Base-by-base conservation (phyloP, 2,329 filamentous ascomycete species). In the Aspergillus fumigatiaffinis region DNA sequence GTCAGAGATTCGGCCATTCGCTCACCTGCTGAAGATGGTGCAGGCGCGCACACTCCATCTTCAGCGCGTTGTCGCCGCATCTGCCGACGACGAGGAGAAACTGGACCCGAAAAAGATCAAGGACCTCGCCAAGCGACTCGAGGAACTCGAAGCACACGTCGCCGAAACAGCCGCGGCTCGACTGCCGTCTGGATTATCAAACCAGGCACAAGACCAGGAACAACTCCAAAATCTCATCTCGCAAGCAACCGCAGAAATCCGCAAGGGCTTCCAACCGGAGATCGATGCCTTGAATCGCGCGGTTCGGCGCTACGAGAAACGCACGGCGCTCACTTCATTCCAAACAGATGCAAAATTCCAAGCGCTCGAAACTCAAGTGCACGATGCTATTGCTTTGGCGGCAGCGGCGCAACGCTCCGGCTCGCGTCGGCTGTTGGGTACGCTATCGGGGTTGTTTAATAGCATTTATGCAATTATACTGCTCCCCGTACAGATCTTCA, bases 261-360 rank as follows among this genome's bases (percentile, higher is more conserved):
- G 85, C 46, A 84, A 84, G 58, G 78, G 80, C 28, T 79, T 93
- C 10, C 89, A 92, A 63, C 88, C 91, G 0, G 91, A 97, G 58
- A 81, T 97, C 5, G 92, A 97, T 66, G 90, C 91, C 0, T 79
- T 97, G 32, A 94, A 92, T 66, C 87, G 93, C 50, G 92, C 93
- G 3, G 89, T 97, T 48, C 84, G 93, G 21, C 86, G 91, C 38
- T 96, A 96, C 67, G 93, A 97, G 77, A 97, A 96, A 76, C 90
- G 92, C 66, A 86, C 89, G 4, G 88, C 88, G 0, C 79, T 92
- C 7, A 83, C 92, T 28, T 83, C 89, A 9, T 82, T 88, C 54
- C 88, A 93, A 68, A 90, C 87, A 2, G 91, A 96, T 62, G 83
- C 86, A 8, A 84, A 89, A 25, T 84, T 97, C 57, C 82, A 85